Base-by-base conservation (phyloP, 768 basidiomycete genomes). In the Austroboletus eburneus region DNA sequence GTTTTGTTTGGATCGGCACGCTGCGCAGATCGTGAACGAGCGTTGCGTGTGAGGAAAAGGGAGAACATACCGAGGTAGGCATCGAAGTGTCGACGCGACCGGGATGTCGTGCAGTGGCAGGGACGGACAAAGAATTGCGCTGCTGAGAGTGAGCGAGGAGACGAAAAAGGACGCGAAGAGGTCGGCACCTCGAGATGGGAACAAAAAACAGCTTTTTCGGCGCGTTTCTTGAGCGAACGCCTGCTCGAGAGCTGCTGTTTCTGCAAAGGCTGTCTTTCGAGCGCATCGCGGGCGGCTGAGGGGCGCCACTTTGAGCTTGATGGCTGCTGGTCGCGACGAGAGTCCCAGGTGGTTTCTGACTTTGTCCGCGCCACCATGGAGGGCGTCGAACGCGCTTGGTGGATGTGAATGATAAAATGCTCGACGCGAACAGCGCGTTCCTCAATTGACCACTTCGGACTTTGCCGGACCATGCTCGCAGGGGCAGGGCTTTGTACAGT, bases 281-380 rank as follows among this genome's bases (percentile, higher is more conserved):
- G 41, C 5, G 45, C 27, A 48, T 57, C 50, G 41, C 48, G 56
- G 39, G 39, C 42, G 20, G 30, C 45, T 22, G 57, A 50, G 44
- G 10, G 42, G 37, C 33, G 25, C 55, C 46, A 44, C 39, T 40
- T 47, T 4, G 49, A 23, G 23, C 13, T 32, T 49, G 49, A 44
- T 12, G 37, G 55, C 8, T 41, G 33, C 22, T 46, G 45, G 48
- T 48, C 39, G 38, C 42, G 54, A 42, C 23, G 51, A 16, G 46
- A 42, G 14, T 62, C 55, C 61, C 55, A 57, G 23, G 51, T 45
- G 24, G 47, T 39, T 14, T 62, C 53, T 35, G 57, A 46, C 18
- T 32, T 36, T 8, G 47, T 47, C 25, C 46, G 48, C 33, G 56
- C 42, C 7, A 46, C 33, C 61, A 62, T 63, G 30, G 7, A 3